phyloP scores from a whole-genome alignment of 371 early-diverging fungal species.

The Saksenaea oblongispora region DNA sequence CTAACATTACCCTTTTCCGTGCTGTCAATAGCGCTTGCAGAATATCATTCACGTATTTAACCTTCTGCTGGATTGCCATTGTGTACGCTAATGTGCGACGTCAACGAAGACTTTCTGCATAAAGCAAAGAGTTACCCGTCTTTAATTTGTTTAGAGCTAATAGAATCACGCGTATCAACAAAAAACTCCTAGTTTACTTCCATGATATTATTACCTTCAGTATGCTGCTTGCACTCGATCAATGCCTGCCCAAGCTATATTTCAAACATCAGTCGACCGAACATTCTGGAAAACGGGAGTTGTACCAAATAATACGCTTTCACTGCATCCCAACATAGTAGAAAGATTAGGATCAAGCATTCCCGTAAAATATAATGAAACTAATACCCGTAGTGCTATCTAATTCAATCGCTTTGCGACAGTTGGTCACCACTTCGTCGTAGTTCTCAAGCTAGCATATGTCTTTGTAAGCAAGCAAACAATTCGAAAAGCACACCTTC shows the following conservation, averaged over 20 bases:
- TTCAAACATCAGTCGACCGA: not conserved
- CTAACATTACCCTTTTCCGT: conserved; percentile 45
- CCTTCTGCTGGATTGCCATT: conserved; percentile 58
- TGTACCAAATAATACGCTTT: conserved; percentile 72
- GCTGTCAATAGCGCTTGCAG: conserved; percentile 55
- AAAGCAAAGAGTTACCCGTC: conserved; percentile 40
- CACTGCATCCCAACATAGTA: conserved; percentile 32
- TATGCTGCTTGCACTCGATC: conserved; percentile 47
- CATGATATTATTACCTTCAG: conserved; percentile 36
- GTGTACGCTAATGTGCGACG: conserved; percentile 41
- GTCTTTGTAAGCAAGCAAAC: not conserved
- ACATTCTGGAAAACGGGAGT: conserved; percentile 9
- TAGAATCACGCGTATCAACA: not conserved
- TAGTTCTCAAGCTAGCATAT: conserved; percentile 50
- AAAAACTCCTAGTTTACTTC: not conserved
- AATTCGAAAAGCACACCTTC: conserved; percentile 41
- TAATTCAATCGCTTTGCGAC: conserved; percentile 72
- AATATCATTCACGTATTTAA: conserved; percentile 62
- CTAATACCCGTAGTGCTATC: conserved; percentile 58
- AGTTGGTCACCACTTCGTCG: conserved; percentile 63
- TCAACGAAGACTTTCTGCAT: not conserved
- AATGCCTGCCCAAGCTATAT: conserved; percentile 63
- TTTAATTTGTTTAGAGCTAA: conserved; percentile 57
- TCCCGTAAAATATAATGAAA: not conserved
- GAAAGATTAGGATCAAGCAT: not conserved